A percentile compares a stretch with the other conserved stretches of the same genome.
Evolutionary conservation across 345 rosid genomes (phyloP).

Genomic region (Pistacia atlantica): DNA sequence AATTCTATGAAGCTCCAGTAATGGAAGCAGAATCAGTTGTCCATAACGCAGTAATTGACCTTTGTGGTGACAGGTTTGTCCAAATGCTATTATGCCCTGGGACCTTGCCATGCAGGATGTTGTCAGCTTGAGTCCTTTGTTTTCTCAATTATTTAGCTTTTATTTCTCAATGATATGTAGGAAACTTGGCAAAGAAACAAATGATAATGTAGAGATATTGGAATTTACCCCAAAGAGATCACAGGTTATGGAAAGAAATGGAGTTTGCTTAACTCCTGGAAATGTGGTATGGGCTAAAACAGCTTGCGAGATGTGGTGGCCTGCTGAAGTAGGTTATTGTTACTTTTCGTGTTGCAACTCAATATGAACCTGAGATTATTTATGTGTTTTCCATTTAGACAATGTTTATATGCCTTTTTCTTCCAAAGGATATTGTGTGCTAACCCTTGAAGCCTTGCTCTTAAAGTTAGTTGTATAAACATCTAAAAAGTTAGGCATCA

Average conservation of each 20-base stretch:
- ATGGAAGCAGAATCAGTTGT: constrained; percentile 12
- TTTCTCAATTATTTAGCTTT: not conserved
- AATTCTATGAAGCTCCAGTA: constrained; percentile 6
- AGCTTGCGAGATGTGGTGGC: constrained; percentile 20
- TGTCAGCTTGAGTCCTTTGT: not conserved
- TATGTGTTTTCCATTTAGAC: not conserved
- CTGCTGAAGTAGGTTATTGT: constrained; percentile 26
- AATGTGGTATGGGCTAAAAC: constrained; percentile 23
- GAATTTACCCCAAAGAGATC: constrained; percentile 7
- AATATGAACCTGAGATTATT: not conserved
- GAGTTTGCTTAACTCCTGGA: constrained; percentile 23
- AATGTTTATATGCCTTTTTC: not conserved
- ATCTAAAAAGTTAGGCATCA: not conserved
- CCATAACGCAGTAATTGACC: not conserved
- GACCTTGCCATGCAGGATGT: not conserved
- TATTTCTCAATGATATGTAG: not conserved
- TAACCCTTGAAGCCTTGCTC: not conserved
- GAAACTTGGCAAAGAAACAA: not conserved
- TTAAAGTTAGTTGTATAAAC: not conserved
- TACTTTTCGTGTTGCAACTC: not conserved
- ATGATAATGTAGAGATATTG: not conserved
- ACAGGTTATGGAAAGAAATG: constrained; percentile 20
- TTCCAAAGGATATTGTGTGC: not conserved
- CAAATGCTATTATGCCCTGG: constrained; percentile 1
- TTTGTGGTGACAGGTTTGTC: constrained; percentile 11